Percentiles rank a stretch among this genome's conserved stretches.
Conservation (phyloP, 176 grass and related monocot genomes). For the Zizania latifolia region DNA sequence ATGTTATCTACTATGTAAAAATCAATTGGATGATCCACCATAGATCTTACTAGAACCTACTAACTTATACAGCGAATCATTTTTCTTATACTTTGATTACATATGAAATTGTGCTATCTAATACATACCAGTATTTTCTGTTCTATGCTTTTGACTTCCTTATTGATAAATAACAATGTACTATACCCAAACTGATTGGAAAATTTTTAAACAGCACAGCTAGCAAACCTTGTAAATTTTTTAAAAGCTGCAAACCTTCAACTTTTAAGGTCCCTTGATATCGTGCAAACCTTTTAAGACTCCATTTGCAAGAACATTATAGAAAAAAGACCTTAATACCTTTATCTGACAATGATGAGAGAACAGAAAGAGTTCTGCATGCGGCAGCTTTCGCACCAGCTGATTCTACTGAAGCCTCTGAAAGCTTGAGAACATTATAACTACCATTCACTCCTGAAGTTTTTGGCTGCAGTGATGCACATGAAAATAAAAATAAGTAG, state of each 20-base stretch:
- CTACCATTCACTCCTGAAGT: constrained; percentile 19
- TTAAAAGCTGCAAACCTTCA: too few species aligned
- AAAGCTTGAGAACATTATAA: constrained; percentile 52
- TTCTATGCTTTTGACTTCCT: neutral
- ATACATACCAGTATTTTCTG: neutral
- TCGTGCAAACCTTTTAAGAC: neutral
- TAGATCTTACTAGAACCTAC: neutral
- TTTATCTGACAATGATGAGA: constrained; percentile 63
- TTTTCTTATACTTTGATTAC: neutral
- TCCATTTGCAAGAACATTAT: constrained; percentile 8
- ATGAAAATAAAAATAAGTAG: constrained; percentile 23
- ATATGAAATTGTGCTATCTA: neutral
- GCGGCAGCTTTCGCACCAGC: constrained; percentile 96
- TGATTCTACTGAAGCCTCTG: constrained; percentile 69
- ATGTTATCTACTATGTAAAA: neutral
- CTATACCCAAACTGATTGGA: neutral
- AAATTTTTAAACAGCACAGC: neutral
- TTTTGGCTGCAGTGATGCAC: constrained; percentile 35
- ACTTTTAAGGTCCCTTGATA: neutral
- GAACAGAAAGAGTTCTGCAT: constrained; percentile 63
- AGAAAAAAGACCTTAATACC: constrained; percentile 31
- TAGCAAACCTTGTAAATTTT: too few species aligned
- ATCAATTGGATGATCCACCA: constrained; percentile 5
- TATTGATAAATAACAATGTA: neutral
- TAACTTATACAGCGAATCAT: neutral